Base-by-base conservation (phyloP, 352 stramenopile genomes). In the Phytophthora pistaciae region DNA sequence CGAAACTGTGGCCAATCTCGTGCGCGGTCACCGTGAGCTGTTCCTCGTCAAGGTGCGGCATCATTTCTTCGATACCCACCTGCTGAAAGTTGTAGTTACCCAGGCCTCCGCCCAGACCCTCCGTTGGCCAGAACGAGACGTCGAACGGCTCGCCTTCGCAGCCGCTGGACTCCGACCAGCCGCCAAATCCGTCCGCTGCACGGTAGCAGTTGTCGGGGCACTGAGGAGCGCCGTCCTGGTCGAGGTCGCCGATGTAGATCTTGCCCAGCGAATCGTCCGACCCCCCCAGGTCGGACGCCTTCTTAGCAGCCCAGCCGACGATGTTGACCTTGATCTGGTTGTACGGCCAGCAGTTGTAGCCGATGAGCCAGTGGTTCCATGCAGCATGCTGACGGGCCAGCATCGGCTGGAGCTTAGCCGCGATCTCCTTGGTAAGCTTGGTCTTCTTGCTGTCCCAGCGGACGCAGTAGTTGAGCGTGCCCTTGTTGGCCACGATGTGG, bases 301-400 rank as follows among this genome's bases (percentile, higher is more conserved):
- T 61, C 36, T 61, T 70, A 20, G 69, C 60, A 23, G 67, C 67
- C 54, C 69, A 64, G 3, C 67, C 60, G 20, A 66, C 67, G 14
- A 74, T 66, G 18, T 74, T 74, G 48, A 74, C n/a, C 48, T 74
- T 65, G 36, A 74, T 66, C 25, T 74, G 33, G 11, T 52, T 52
- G 67, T 33, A 33, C 14, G 60, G 66, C 54, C 68, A 75, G 49
- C 60, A 75, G 11, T 29, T 49, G n/a, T 74, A 75, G 14, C 68
- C 68, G 31, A 70, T 56, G 48, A 80, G 59, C 74, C 70, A 84
- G 46, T 68, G 69, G 66, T 82, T 84, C 77, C 77, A 84, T 16
- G 56, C 57, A 14, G 58, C 59, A 59, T 80, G 78, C 60, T 44
- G 36, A 16, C 14, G 36, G 3, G 36, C 18, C 36, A 18, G 68